Base-by-base conservation (phyloP, 495 filamentous ascomycete species). In the Penicillium steckii region DNA sequence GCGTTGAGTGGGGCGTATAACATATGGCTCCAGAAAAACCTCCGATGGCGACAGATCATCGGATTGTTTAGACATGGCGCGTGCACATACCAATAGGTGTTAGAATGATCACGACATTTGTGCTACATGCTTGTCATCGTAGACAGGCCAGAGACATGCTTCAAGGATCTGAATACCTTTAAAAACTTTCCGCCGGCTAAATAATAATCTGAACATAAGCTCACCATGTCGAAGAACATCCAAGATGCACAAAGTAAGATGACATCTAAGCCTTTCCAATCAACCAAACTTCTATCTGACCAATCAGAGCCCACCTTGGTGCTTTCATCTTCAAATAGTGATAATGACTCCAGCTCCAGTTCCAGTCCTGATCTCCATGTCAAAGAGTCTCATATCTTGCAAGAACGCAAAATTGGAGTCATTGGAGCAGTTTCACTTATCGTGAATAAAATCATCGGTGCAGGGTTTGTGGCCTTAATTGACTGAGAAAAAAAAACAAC, bases 391-490 rank as follows among this genome's bases (percentile, higher is more conserved):
- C 35, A 66, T 52, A 60, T 66, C 8, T 35, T 66, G 12, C 63
- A 66, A 46, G 63, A 60, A 1, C 53, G 63, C 32, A 52, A 46
- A 24, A 66, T 66, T 44, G 63, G 63, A 2, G 25, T 60, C 9
- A 57, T 55, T 8, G 63, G 63, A 2, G 59, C 63, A 4, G 56
- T 66, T 19, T 66, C 63, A 0, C 48, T 66, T 3, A 59, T 66
- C 17, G 54, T 66, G 19, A 66, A 66, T 30, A 66, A 66, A 26
- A 66, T 66, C 35, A 44, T 66, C 10, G 63, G 63, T 18, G 53
- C 62, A 22, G 63, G 63, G 63, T 66, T 23, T 4, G 56, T 42
- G n/a, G 19, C 25, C 17, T 33, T 6, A 9, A 29, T 24, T 8
- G n/a, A 2, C 40, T 4, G 13, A 33, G n/a, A 46, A 10, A 3